These are phyloP conservation scores for Fagus sylvatica DNA, from an alignment of 306 rosid genomes.

Conservation along the genomic window DNA sequence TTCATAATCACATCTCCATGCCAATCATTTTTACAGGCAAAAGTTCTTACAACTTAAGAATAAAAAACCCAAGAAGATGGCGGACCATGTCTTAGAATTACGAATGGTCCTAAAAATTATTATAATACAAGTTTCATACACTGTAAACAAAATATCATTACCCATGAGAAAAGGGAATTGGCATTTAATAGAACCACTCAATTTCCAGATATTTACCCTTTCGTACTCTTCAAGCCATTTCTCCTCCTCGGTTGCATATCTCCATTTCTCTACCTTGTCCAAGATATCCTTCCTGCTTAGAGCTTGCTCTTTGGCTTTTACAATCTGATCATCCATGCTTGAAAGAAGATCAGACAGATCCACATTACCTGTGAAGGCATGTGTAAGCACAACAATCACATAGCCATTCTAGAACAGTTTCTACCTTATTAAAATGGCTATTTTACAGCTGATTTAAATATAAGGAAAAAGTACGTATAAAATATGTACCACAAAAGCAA, in stretches of 20 bases:
- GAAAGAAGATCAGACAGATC: slow-evolving; percentile 72
- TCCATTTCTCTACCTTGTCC: slow-evolving; percentile 90
- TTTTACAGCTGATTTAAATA: neutral
- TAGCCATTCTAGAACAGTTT: neutral
- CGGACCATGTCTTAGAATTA: too few relatives aligned
- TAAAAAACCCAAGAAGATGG: too few relatives aligned
- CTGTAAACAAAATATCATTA: too few relatives aligned
- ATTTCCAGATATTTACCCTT: slow-evolving; percentile 53
- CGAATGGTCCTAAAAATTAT: too few relatives aligned
- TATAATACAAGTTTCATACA: too few relatives aligned
- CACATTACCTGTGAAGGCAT: slow-evolving; percentile 51
- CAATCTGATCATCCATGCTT: slow-evolving; percentile 82
- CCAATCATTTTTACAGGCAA: too few relatives aligned
- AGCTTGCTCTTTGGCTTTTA: slow-evolving; percentile 82
- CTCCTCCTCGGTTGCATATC: slow-evolving; percentile 82
- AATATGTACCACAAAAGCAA: neutral
- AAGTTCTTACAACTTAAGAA: too few relatives aligned
- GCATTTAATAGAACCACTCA: neutral
- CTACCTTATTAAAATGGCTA: neutral
- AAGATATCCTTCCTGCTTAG: slow-evolving; percentile 84
- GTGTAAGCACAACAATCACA: slow-evolving; percentile 1
- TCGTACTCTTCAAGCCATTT: slow-evolving; percentile 95
- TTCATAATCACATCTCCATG: too few relatives aligned
- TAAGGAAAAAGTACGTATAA: neutral
- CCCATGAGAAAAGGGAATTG: neutral